Evolutionary conservation across 2,329 filamentous ascomycete genomes (phyloP).

Genomic region (Penicillium sp.): DNA sequence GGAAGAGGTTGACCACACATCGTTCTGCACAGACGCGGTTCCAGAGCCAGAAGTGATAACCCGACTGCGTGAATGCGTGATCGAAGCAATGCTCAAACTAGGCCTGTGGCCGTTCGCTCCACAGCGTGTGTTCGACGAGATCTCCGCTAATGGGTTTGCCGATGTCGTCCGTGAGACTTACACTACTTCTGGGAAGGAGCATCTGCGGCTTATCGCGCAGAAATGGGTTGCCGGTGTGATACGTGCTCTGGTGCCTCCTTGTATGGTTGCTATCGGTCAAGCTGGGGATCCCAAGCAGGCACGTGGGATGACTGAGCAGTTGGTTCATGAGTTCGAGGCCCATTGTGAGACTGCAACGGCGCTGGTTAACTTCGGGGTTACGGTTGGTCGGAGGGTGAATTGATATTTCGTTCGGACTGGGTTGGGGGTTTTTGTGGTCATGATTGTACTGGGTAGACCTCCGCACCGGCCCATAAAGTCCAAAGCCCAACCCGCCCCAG

Average conservation of each 20-base stretch:
- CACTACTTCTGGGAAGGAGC: slow-evolving; percentile 11
- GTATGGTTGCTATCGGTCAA: slow-evolving; percentile 14
- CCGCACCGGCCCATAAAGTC: too few species aligned
- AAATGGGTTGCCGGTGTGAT: slow-evolving; percentile 20
- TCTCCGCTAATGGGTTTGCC: slow-evolving; percentile 1
- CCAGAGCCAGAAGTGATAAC: slow-evolving; percentile 10
- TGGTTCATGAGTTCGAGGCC: slow-evolving; percentile 18
- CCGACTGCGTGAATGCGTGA: slow-evolving; percentile 8
- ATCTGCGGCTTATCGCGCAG: slow-evolving; percentile 11
- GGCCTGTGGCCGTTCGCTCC: slow-evolving; percentile 14
- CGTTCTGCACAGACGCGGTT: slow-evolving; percentile 15
- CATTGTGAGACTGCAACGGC: slow-evolving; percentile 14
- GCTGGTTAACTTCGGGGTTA: slow-evolving; percentile 20
- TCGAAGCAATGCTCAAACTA: slow-evolving; percentile 14
- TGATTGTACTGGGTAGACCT: too few species aligned
- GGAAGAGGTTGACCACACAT: slow-evolving; percentile 25
- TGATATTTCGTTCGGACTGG: neutral
- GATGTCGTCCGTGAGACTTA: slow-evolving; percentile 13
- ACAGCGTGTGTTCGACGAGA: slow-evolving; percentile 12
- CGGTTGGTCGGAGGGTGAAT: slow-evolving; percentile 16
- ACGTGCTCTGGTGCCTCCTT: slow-evolving; percentile 12
- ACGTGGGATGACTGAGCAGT: slow-evolving; percentile 2
- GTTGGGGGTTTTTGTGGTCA: neutral
- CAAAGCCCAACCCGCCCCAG: too few species aligned
- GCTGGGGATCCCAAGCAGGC: slow-evolving; percentile 8